These are phyloP conservation scores for Cafeteria roenbergensis DNA, from an alignment of 108 stramenopile species.

Conservation along the genomic window DNA sequence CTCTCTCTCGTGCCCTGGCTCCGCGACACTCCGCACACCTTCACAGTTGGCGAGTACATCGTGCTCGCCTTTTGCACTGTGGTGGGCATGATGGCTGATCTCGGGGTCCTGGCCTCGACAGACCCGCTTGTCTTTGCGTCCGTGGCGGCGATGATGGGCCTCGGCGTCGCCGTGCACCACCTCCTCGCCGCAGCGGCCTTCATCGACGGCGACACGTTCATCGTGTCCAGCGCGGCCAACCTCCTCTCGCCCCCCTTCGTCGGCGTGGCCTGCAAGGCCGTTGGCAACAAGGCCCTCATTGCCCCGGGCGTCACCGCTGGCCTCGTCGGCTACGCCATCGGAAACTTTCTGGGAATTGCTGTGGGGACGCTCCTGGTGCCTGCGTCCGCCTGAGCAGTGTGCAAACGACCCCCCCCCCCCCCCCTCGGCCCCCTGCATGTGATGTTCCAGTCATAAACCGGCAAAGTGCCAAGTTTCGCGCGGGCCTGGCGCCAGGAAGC, in stretches of 20 bases:
- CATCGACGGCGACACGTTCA: background rate
- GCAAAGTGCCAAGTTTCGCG: no score
- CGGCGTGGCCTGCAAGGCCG: background rate
- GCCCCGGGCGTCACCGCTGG: background rate
- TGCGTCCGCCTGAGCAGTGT: no score
- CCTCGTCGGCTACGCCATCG: background rate
- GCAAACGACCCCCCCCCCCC: no score
- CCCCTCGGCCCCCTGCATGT: no score
- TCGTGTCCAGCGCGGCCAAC: background rate
- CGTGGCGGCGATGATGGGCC: background rate
- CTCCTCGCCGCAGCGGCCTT: background rate
- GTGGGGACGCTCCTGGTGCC: background rate
- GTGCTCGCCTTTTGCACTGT: background rate
- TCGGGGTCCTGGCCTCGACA: background rate
- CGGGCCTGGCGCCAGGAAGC: no score
- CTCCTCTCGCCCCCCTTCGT: background rate
- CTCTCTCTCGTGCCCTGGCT: background rate
- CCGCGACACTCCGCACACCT: background rate
- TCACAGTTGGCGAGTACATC: background rate
- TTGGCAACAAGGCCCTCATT: background rate
- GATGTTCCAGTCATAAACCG: no score
- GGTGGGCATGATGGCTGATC: background rate
- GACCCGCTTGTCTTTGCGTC: background rate
- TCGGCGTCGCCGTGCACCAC: background rate
- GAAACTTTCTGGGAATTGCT: background rate